These are phyloP conservation scores for Sequoiadendron giganteum DNA, from an alignment of 75 land plant species.

Conservation along the genomic window DNA sequence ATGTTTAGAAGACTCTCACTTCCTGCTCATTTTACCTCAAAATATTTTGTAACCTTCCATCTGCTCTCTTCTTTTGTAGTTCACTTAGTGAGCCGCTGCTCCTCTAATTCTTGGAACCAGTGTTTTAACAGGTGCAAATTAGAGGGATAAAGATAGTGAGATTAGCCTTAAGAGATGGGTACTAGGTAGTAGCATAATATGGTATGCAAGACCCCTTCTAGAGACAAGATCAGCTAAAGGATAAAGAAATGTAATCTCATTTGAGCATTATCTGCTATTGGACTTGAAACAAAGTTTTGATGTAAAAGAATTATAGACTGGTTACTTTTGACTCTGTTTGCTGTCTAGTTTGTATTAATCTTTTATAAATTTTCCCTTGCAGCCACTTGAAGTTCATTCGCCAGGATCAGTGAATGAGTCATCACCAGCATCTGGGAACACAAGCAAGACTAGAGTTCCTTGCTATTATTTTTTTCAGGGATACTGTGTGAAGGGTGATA, in stretches of 20 bases:
- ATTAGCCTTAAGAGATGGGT: no score
- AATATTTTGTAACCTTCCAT: background rate
- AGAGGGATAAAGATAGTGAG: no score
- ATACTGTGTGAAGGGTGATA: constrained; percentile 78
- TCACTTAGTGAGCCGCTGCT: background rate
- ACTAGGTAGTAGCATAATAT: no score
- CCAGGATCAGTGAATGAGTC: background rate
- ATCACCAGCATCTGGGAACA: constrained; percentile 9
- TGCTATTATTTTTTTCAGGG: constrained; percentile 72
- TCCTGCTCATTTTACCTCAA: background rate
- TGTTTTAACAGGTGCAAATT: background rate
- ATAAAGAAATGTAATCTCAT: background rate
- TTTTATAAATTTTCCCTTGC: background rate
- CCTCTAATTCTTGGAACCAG: background rate
- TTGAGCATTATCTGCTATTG: background rate
- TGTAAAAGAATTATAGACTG: background rate
- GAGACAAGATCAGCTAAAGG: background rate
- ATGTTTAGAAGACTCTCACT: background rate
- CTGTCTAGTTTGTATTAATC: background rate
- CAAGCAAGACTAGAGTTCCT: constrained; percentile 48
- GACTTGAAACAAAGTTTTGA: background rate
- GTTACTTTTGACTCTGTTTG: background rate
- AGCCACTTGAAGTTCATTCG: constrained; percentile 15
- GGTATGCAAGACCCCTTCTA: no score
- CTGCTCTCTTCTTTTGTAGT: background rate